Percentiles rank a stretch among this genome's conserved stretches.
Conservation (phyloP, 2,329 filamentous ascomycete genomes). For the Beauveria scarabaeidicola region DNA sequence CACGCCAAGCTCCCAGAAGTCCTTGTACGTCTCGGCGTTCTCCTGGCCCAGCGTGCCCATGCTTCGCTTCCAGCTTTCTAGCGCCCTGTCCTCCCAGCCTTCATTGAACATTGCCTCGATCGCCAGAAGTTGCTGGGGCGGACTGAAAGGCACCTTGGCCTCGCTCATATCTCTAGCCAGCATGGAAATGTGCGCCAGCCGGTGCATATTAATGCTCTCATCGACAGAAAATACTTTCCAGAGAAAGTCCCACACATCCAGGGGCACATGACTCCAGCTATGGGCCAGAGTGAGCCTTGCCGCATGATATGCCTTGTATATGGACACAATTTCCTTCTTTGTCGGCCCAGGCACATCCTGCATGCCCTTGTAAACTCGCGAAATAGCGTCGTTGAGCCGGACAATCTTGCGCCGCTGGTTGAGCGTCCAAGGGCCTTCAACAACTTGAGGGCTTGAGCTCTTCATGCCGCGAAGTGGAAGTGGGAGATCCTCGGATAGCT, state of each 20-base stretch:
- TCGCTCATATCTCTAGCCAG: conserved; percentile 59
- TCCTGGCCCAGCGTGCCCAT: conserved; percentile 43
- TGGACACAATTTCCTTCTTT: conserved; percentile 28
- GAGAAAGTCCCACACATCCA: conserved; percentile 53
- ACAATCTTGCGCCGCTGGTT: conserved; percentile 31
- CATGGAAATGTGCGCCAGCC: conserved; percentile 51
- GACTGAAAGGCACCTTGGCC: conserved; percentile 45
- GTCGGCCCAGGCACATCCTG: conserved; percentile 21
- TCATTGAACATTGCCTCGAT: conserved; percentile 60
- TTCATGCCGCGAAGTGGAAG: conserved; percentile 13
- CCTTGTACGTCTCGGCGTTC: conserved; percentile 35
- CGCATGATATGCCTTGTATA: conserved; percentile 43
- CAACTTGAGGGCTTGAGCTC: conserved; percentile 25
- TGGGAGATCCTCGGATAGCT: conserved; percentile 18
- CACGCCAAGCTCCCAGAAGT: conserved; percentile 58
- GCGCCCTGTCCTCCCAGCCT: conserved; percentile 50
- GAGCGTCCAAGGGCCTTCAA: conserved; percentile 27
- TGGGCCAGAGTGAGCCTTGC: conserved; percentile 36
- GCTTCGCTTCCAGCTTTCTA: conserved; percentile 55
- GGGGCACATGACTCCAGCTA: conserved; percentile 47
- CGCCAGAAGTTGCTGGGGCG: conserved; percentile 53
- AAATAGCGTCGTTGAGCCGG: conserved; percentile 27
- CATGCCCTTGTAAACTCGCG: conserved; percentile 21
- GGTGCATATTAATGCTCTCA: conserved; percentile 41
- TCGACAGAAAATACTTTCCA: conserved; percentile 54